These are phyloP conservation scores for Tuber borchii DNA, from an alignment of 495 filamentous ascomycete species.

Conservation along the genomic window DNA sequence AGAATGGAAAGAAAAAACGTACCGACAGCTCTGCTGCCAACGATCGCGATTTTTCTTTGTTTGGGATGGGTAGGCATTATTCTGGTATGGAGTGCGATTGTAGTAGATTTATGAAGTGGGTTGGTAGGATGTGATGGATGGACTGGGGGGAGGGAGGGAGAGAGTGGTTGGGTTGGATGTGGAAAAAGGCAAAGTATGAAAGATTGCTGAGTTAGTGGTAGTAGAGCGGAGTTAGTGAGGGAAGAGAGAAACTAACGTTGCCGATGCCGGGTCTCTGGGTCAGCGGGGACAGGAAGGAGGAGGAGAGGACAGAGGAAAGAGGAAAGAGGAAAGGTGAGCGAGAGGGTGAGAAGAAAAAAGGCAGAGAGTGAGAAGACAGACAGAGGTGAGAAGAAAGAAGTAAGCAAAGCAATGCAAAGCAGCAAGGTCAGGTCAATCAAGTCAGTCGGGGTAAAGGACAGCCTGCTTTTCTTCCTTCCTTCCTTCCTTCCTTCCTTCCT, in stretches of 20 bases:
- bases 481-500: background rate
- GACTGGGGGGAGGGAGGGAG: background rate
- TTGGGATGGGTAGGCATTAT: conserved; percentile 79
- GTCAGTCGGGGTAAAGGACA: background rate
- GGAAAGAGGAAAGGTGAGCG: too few relatives aligned
- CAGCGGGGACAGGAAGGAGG: background rate
- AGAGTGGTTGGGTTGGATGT: background rate
- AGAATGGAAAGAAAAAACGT: conserved; percentile 43
- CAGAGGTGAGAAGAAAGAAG: background rate
- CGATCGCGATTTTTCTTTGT: conserved; percentile 96
- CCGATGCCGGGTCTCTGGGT: background rate
- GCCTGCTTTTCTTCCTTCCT: background rate
- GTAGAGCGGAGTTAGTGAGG: background rate
- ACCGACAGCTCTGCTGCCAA: conserved; percentile 96
- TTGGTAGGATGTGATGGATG: background rate
- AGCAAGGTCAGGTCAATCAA: background rate
- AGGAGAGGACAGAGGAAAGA: too few relatives aligned
- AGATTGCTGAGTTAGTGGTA: background rate
- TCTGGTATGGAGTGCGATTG: conserved; percentile 1
- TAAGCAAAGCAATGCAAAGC: background rate
- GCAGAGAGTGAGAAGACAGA: background rate
- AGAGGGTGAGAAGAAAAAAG: conserved; percentile 12
- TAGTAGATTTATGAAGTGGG: background rate
- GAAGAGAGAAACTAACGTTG: background rate
- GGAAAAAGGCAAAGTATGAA: background rate